Base-by-base conservation (phyloP, 768 basidiomycete genomes). In the Suillus ampliporus region DNA sequence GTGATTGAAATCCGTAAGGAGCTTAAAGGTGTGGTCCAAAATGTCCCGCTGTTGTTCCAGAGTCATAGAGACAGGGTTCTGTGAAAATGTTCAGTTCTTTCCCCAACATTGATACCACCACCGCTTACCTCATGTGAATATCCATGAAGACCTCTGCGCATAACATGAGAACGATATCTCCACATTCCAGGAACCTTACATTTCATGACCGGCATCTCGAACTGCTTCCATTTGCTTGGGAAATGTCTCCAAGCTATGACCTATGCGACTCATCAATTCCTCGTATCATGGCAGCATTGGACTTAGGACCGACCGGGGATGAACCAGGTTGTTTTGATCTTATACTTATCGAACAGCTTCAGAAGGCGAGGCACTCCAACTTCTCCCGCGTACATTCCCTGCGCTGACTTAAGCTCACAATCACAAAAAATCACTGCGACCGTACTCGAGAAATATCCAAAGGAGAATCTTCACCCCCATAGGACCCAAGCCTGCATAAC, bases 311-410 rank as follows among this genome's bases (percentile, higher is more conserved):
- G 67, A 84, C 89, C 90, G 28, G 89, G 89, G 59, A 91, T 90
- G 72, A 91, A 92, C 89, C 89, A 91, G 11, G 86, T 89, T 26
- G 89, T 86, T 72, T 76, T 82, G 63, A 85, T 86, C n/a, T 79
- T 77, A 70, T 89, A 89, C 74, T 90, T 91, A 37, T 81, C 77
- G 75, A 92, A 91, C 23, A 91, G 74, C 74, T 89, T 90, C 66
- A 92, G 78, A 9, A 92, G 79, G 15, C 90, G 84, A 6, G 84
- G 86, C 0, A 82, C 78, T 4, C 91, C 90, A 34, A 93, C 89
- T 71, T 91, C 89, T 19, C 90, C 91, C 0, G 91, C 89, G 67
- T 84, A 92, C 79, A 90, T 84, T 9, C 90, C 89, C 83, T 80
- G 47, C 11, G 0, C 23, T 44, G 17, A 31, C 21, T 21, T 5